phyloP scores from a whole-genome alignment of 306 rosid genomes.

The Cicer cuneatum region DNA sequence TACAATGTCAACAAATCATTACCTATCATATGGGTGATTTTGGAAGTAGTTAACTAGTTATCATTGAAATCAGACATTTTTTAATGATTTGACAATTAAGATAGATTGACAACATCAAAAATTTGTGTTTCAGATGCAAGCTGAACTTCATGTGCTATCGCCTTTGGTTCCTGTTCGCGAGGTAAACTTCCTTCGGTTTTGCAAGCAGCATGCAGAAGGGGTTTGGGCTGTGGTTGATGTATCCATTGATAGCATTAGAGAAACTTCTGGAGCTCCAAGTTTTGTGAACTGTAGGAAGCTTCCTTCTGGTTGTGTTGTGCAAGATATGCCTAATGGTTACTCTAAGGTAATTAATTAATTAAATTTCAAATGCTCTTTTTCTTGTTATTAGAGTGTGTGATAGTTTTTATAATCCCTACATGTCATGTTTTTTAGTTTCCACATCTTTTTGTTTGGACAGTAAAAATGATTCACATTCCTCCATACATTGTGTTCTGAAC shows the following conservation, averaged over 20 bases:
- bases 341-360: slow-evolving; percentile 71
- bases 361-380: background rate
- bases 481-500: slow-evolving; percentile 36
- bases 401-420: slow-evolving; percentile 11
- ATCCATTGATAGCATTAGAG: slow-evolving; percentile 69
- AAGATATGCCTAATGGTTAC: slow-evolving; percentile 98
- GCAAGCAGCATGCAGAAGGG: slow-evolving; percentile 97
- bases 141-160: slow-evolving; percentile 90
- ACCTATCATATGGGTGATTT: too few species aligned
- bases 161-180: slow-evolving; percentile 91
- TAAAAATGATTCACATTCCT: slow-evolving; percentile 44
- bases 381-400: slow-evolving; percentile 10
- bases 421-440: slow-evolving; percentile 11
- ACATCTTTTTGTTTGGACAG: slow-evolving; percentile 35
- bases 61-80: too few species aligned
- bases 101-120: background rate
- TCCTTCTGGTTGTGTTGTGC: slow-evolving; percentile 98
- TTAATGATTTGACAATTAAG: too few species aligned
- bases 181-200: slow-evolving; percentile 80
- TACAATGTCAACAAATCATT: too few species aligned
- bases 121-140: slow-evolving; percentile 76
- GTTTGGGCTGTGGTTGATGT: slow-evolving; percentile 96
- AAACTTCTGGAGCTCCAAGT: slow-evolving; percentile 57
- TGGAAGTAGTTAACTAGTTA: too few species aligned
- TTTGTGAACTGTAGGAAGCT: slow-evolving; percentile 78